Conservation (phyloP, 306 rosid genomes). For the Gastrolobium villosum region DNA sequence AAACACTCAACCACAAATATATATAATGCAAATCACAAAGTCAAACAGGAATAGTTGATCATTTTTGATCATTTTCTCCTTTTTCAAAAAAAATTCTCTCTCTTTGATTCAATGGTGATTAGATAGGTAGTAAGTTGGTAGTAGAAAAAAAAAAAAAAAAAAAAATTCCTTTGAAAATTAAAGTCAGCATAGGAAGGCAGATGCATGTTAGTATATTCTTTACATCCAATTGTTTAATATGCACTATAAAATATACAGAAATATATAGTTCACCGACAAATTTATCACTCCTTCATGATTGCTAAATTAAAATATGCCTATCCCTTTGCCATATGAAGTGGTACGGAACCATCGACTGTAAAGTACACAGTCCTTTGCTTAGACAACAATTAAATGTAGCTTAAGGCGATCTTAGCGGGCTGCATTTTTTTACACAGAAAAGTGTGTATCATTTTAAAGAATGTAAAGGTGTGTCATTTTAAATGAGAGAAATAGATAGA, state of each 20-base stretch:
- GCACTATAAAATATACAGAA: background rate
- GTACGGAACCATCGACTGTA: conserved; percentile 53
- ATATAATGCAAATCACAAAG: conserved; percentile 12
- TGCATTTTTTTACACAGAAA: too few species aligned
- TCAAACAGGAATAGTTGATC: background rate
- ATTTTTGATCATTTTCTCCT: too few species aligned
- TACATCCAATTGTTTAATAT: background rate
- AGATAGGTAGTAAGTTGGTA: too few species aligned
- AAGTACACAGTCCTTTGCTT: conserved; percentile 47
- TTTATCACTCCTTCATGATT: background rate
- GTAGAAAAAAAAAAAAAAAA: too few species aligned
- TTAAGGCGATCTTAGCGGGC: conserved; percentile 45
- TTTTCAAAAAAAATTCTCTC: too few species aligned
- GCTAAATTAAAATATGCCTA: conserved; percentile 9
- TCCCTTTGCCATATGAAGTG: conserved; percentile 24
- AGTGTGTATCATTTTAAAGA: too few species aligned
- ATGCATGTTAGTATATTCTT: conserved; percentile 35
- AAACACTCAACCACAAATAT: too few species aligned
- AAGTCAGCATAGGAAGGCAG: conserved; percentile 7
- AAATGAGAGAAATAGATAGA: too few species aligned
- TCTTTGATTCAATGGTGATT: too few species aligned
- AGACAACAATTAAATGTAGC: conserved; percentile 20
- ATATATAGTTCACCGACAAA: conserved; percentile 33
- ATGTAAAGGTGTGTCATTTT: too few species aligned
- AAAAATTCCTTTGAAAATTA: background rate